Evolutionary conservation across 2,329 filamentous ascomycete genomes (phyloP).

Genomic region (Penicillium sp.): DNA sequence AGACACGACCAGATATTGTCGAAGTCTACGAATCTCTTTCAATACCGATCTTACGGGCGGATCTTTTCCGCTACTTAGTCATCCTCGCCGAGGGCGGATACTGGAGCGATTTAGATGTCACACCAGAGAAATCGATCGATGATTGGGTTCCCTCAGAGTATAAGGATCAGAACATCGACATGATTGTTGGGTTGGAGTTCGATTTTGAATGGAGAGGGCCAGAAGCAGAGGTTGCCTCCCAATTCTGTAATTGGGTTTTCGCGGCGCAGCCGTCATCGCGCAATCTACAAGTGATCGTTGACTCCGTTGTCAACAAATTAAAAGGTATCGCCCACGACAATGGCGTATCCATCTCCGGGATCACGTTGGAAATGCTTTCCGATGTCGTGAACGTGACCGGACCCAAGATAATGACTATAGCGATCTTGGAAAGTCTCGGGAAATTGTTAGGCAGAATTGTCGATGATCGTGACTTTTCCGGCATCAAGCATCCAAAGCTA

Average conservation of each 20-base stretch:
- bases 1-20: slow-evolving; percentile 40
- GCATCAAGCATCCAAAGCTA: slow-evolving; percentile 23
- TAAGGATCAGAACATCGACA: slow-evolving; percentile 21
- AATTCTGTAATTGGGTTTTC: slow-evolving; percentile 29
- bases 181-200: slow-evolving; percentile 44
- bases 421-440: slow-evolving; percentile 20
- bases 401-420: slow-evolving; percentile 28
- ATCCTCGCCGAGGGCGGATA: slow-evolving; percentile 43
- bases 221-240: slow-evolving; percentile 16
- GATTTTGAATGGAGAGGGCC: slow-evolving; percentile 25
- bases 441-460: slow-evolving; percentile 18
- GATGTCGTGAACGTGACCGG: slow-evolving; percentile 31
- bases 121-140: slow-evolving; percentile 33
- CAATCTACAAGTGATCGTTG: slow-evolving; percentile 20
- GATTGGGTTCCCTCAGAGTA: slow-evolving; percentile 41
- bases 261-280: slow-evolving; percentile 18
- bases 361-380: slow-evolving; percentile 28
- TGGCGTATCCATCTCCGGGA: slow-evolving; percentile 11
- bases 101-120: slow-evolving; percentile 45
- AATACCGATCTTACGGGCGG: slow-evolving; percentile 43
- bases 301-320: slow-evolving; percentile 19
- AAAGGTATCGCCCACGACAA: slow-evolving; percentile 19
- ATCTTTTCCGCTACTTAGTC: slow-evolving; percentile 45
- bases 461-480: slow-evolving; percentile 25
- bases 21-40: slow-evolving; percentile 35